These are phyloP conservation scores for Rhodotorula kratochvilovae DNA, from an alignment of 768 basidiomycete genomes.

Conservation along the genomic window DNA sequence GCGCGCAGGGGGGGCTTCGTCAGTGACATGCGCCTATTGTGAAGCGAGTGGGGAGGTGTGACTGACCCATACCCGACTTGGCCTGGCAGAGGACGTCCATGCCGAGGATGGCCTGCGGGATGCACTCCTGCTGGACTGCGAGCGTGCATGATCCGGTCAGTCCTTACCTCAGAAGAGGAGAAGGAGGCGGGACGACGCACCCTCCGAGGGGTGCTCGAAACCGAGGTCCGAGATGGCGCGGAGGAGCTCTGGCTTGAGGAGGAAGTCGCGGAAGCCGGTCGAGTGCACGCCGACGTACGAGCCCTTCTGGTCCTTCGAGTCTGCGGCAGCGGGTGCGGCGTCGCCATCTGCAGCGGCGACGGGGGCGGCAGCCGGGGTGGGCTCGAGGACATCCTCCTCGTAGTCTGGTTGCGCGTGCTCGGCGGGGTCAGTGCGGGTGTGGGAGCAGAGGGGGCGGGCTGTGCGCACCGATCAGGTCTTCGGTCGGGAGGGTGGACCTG, in stretches of 20 bases:
- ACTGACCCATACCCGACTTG: slow-evolving; percentile 72
- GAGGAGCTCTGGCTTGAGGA: slow-evolving; percentile 92
- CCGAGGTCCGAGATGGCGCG: slow-evolving; percentile 98
- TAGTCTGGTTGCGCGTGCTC: slow-evolving; percentile 13
- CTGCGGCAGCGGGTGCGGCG: slow-evolving; percentile 20
- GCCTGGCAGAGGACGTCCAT: slow-evolving; percentile 99
- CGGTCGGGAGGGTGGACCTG: slow-evolving; percentile 19
- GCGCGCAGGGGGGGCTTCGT: not conserved
- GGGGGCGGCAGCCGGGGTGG: slow-evolving; percentile 7
- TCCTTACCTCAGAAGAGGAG: not conserved
- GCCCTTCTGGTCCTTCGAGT: slow-evolving; percentile 53
- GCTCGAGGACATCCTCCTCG: slow-evolving; percentile 36
- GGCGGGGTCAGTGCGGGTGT: not conserved
- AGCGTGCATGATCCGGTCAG: no score
- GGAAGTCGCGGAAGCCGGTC: slow-evolving; percentile 97
- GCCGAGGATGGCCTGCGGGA: slow-evolving; percentile 96
- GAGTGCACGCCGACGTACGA: slow-evolving; percentile 96
- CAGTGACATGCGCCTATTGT: not conserved
- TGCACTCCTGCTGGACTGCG: slow-evolving; percentile 99
- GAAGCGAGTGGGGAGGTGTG: no score
- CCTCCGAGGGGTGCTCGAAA: slow-evolving; percentile 99
- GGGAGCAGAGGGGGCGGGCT: not conserved
- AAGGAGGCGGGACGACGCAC: slow-evolving; percentile 52
- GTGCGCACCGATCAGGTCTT: slow-evolving; percentile 28
- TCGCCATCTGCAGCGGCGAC: slow-evolving; percentile 17